These are phyloP conservation scores for Pseudoperonospora humuli DNA, from an alignment of 352 stramenopile species.

Conservation along the genomic window DNA sequence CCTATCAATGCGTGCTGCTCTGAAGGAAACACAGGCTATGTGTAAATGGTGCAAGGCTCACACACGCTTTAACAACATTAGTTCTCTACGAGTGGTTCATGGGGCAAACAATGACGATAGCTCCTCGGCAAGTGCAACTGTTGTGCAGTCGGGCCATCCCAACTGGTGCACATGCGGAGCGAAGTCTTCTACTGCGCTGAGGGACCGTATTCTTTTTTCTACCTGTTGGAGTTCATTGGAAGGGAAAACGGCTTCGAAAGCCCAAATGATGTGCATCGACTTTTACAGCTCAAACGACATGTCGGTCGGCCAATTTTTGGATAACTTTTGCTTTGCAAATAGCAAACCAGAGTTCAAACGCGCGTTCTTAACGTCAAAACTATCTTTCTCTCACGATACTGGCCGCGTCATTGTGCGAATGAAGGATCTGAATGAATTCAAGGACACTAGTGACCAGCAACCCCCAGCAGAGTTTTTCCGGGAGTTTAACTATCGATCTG, in stretches of 20 bases:
- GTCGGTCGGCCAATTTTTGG: slow-evolving; percentile 75
- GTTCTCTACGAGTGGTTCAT: slow-evolving; percentile 48
- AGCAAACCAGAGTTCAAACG: slow-evolving; percentile 71
- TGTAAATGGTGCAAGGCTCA: slow-evolving; percentile 81
- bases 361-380: slow-evolving; percentile 67
- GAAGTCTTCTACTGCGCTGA: slow-evolving; percentile 43
- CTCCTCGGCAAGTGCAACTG: slow-evolving; percentile 9
- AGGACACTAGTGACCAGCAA: slow-evolving; percentile 49
- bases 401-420: slow-evolving; percentile 62
- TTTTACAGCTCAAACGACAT: slow-evolving; percentile 83
- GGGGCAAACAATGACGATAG: slow-evolving; percentile 14
- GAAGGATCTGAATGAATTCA: slow-evolving; percentile 63
- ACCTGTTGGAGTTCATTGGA: slow-evolving; percentile 79
- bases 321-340: slow-evolving; percentile 67
- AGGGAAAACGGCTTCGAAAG: slow-evolving; percentile 65
- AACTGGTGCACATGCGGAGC: slow-evolving; percentile 57
- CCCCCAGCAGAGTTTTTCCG: slow-evolving; percentile 45
- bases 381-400: slow-evolving; percentile 81
- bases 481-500: slow-evolving; percentile 51
- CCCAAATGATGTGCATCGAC: slow-evolving; percentile 86
- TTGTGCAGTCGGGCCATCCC: slow-evolving; percentile 25
- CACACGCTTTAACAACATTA: slow-evolving; percentile 82
- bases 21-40: slow-evolving; percentile 75
- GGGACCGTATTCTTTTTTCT: slow-evolving; percentile 75
- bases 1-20: slow-evolving; percentile 67